These are phyloP conservation scores for Psidium guajava DNA, from an alignment of 345 rosid genomes.

Conservation along the genomic window DNA sequence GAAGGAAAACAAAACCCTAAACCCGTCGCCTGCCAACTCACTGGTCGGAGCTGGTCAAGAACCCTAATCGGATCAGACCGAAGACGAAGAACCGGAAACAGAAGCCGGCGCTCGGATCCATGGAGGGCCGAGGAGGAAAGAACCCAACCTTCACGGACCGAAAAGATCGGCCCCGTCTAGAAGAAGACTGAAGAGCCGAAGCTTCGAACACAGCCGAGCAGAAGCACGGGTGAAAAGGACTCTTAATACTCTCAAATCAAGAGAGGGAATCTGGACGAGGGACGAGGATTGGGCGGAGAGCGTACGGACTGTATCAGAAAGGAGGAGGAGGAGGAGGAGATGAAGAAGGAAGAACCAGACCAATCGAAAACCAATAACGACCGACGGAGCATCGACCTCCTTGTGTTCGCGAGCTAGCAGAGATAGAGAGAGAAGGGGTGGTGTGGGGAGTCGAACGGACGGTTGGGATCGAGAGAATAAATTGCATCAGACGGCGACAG, in stretches of 20 bases:
- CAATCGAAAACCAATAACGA: background rate
- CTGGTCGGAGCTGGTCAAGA: background rate
- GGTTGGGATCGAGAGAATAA: constrained; percentile 10
- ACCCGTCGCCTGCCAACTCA: background rate
- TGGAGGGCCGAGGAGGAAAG: background rate
- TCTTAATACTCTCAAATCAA: background rate
- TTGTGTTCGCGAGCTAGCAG: background rate
- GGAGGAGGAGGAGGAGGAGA: background rate
- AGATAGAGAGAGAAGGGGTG: background rate
- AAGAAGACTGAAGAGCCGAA: background rate
- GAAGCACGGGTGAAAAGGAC: background rate
- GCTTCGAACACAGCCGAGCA: background rate
- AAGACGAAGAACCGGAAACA: background rate
- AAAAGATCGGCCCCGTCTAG: background rate
- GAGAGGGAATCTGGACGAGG: background rate
- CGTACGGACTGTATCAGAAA: background rate
- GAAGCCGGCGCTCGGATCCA: background rate
- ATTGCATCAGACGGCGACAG: constrained; percentile 17
- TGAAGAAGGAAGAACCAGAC: background rate
- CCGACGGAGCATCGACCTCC: no score
- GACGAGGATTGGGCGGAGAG: background rate
- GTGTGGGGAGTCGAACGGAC: background rate
- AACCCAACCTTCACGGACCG: background rate
- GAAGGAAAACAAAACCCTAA: background rate
- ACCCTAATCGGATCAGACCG: background rate